A percentile compares a stretch with the other conserved stretches of the same genome.
Evolutionary conservation across 164 flowering plant species (phyloP).

Genomic region (Vitis labrusca): DNA sequence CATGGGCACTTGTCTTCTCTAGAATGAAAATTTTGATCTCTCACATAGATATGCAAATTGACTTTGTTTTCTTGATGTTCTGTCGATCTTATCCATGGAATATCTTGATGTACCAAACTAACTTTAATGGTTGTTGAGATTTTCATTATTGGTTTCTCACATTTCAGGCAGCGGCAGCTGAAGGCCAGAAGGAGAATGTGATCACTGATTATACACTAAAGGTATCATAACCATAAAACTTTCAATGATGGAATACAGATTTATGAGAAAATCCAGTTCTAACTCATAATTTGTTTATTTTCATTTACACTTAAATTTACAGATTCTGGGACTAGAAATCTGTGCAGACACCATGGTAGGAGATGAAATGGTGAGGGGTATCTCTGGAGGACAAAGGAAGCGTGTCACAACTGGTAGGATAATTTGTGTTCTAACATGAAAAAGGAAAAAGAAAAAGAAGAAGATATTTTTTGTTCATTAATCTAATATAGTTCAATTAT

Average conservation of each 20-base stretch:
- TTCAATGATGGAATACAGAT: no score
- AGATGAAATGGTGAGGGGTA: conserved; percentile 43
- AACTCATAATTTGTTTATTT: not conserved
- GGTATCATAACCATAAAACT: conserved; percentile 15
- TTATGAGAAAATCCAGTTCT: not conserved
- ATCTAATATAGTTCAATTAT: not conserved
- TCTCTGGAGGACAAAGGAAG: conserved; percentile 51
- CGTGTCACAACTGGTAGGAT: conserved; percentile 39
- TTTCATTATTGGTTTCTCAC: not conserved
- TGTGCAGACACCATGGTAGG: conserved; percentile 52
- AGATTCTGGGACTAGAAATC: conserved; percentile 46
- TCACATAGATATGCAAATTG: no score
- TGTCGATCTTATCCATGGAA: no score
- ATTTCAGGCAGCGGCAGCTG: conserved; percentile 36
- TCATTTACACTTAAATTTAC: conserved; percentile 1
- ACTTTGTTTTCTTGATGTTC: no score
- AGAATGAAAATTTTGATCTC: not conserved
- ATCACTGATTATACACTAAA: conserved; percentile 39
- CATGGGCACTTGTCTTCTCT: no score
- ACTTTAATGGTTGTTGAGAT: no score
- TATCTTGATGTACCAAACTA: no score
- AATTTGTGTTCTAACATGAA: not conserved
- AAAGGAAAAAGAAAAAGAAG: not conserved
- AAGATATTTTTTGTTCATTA: not conserved
- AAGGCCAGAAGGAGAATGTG: conserved; percentile 37